Percentiles rank a stretch among this genome's conserved stretches.
Conservation (phyloP, 805 yeast species). For the Yueomyces sinensis region DNA sequence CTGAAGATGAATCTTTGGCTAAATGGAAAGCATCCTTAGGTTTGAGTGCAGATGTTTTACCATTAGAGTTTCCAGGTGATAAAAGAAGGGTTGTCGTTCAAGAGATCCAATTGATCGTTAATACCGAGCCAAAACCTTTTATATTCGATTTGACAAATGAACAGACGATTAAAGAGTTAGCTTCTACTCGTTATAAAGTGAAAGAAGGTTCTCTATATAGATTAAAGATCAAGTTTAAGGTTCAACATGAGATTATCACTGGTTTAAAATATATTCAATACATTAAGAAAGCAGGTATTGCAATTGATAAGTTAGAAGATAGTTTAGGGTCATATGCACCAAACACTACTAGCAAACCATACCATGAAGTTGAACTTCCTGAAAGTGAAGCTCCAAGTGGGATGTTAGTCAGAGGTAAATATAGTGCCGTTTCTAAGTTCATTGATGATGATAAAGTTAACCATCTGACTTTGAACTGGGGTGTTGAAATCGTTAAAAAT, state of each 20-base stretch:
- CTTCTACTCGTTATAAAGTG: conserved; percentile 57
- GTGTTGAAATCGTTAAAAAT: conserved; percentile 64
- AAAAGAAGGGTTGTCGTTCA: conserved; percentile 65
- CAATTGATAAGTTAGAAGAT: conserved; percentile 76
- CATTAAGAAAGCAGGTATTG: conserved; percentile 76
- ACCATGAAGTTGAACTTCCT: conserved; percentile 46
- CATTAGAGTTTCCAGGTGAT: conserved; percentile 53
- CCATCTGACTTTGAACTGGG: conserved; percentile 74
- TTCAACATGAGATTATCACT: conserved; percentile 83
- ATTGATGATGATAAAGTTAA: conserved; percentile 72
- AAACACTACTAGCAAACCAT: conserved; percentile 67
- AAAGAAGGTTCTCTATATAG: conserved; percentile 69
- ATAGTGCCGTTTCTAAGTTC: conserved; percentile 69
- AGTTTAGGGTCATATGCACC: conserved; percentile 90
- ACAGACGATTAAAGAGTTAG: conserved; percentile 41
- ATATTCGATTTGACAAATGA: conserved; percentile 54
- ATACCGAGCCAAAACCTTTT: conserved; percentile 52
- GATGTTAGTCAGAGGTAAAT: conserved; percentile 73
- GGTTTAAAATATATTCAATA: conserved; percentile 79
- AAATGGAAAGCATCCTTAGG: conserved; percentile 91
- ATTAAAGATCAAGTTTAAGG: conserved; percentile 61
- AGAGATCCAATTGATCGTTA: conserved; percentile 58
- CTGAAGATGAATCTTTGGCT: conserved; percentile 78
- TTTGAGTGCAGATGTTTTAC: conserved; percentile 45
- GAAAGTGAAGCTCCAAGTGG: conserved; percentile 89